Evolutionary conservation across 148 eudicot genomes (phyloP), one percentile per base, ranked within the genome.

Genomic region (Linanthus parryae): DNA sequence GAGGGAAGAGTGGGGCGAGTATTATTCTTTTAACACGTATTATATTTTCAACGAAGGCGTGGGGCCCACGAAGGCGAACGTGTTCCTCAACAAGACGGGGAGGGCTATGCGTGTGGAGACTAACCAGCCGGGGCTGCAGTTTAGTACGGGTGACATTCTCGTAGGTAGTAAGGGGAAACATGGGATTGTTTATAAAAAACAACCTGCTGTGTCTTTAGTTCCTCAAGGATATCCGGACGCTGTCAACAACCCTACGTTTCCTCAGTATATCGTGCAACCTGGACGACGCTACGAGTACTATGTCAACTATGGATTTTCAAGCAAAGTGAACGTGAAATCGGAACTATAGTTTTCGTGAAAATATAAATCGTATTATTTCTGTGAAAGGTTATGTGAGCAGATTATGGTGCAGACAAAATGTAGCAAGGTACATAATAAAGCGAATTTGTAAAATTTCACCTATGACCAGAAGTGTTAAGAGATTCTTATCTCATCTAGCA

Each of bases 171-270:
- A 49, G 18, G 97, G 97, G 11, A 84, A 82, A 48, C 81, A 69
- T 9, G 94, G 97, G 8, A 73, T 29, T 50, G 59, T 68, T 3
- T 88, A 88, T 23, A 44, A 69, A 15, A 29, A 55, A 29, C 77
- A 74, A 47, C 74, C 75, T 1, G 97, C 77, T 4, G 54, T 84
- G 33, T 82, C 87, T 42, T 75, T 88, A 70, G 97, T 84, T 72
- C 84, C 90, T 29, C 97, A 88, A 46, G 97, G 79, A n/a, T 84
- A 79, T 20, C 97, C 97, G 2, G 94, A 88, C 37, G 61, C 94
- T 6, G 97, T 84, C 7, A 82, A 88, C 57, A 84, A 84, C 24
- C 84, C 78, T 1, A 82, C 73, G 53, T 88, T 88, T 41, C 97
- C 97, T 16, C 69, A 83, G 2, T 73, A 69, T 45, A 84, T 84